Evolutionary conservation across 352 stramenopile species (phyloP), one percentile per base, ranked within the genome.

Genomic region (Phytopythium chamaehyphon): DNA sequence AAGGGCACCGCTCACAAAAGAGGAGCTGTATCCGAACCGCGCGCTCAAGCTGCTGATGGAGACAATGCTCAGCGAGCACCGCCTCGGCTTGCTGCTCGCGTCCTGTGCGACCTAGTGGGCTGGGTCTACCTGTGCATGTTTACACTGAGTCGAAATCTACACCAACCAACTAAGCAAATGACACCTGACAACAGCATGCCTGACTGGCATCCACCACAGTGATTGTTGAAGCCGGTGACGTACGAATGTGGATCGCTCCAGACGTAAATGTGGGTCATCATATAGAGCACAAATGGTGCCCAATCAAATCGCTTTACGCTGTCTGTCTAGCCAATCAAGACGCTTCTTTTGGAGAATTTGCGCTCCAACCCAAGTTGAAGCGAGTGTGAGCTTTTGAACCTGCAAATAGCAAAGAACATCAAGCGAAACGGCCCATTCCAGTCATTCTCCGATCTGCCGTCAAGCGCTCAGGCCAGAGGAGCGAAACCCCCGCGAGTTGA

Each of bases 11-110:
- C 37, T 90, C 24, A 76, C 64, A 18, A 84, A 84, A 49, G 59
- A 57, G 21, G 72, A 86, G 44, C 55, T 90, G 15, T 79, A 85
- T 37, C 66, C 74, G 51, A 90, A 90, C 55, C 73, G 76, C 22
- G 74, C 76, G 22, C 59, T 90, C 6, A 86, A 90, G 68, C 60
- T 82, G 50, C 64, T 88, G 12, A 86, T 88, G 76, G 72, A 90
- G 62, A 85, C 68, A 37, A 57, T 88, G 42, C 58, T 88, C 28
- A 83, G 73, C 35, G 69, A 86, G 16, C 77, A 88, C 51, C 64
- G 69, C 18, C 61, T 88, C 0, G 77, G 77, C 8, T 40, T 85
- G 37, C 49, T 88, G 23, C 64, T 88, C 10, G 73, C 77, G 19
- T 76, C 67, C 31, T 76, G 63, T 37, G 69, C 63, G 18, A 68